Percentiles rank a stretch among this genome's conserved stretches.
These are phyloP conservation scores for Metarhizium rileyi DNA, from an alignment of 2,329 filamentous ascomycete genomes.

Conservation along the genomic window DNA sequence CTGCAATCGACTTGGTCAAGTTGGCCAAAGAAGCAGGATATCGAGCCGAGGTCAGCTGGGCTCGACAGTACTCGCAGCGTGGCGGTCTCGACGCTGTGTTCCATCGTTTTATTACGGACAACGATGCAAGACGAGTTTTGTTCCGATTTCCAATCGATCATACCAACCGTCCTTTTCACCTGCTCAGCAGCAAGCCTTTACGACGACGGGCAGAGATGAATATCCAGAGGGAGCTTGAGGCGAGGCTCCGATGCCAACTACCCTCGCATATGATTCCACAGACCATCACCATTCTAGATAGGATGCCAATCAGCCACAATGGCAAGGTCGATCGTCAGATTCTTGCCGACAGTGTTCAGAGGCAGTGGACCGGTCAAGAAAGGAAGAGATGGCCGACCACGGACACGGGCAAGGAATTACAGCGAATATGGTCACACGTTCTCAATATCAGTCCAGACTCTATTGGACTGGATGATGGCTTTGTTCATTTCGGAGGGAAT, in stretches of 20 bases:
- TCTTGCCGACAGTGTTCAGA: not conserved
- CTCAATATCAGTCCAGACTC: not conserved
- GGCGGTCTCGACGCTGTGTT: slow-evolving; percentile 15
- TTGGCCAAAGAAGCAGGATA: slow-evolving; percentile 28
- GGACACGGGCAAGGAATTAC: not conserved
- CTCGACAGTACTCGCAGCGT: slow-evolving; percentile 21
- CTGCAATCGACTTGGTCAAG: slow-evolving; percentile 10
- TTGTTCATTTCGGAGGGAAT: not conserved
- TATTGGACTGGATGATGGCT: not conserved
- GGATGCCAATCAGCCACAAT: slow-evolving; percentile 10
- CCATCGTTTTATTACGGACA: slow-evolving; percentile 23
- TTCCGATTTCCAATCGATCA: slow-evolving; percentile 11
- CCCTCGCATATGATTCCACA: slow-evolving; percentile 7
- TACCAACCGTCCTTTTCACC: not conserved
- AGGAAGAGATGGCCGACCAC: too few relatives aligned
- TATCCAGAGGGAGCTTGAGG: slow-evolving; percentile 1
- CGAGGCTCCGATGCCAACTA: slow-evolving; percentile 5
- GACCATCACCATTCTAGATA: slow-evolving; percentile 7
- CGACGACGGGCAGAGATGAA: slow-evolving; percentile 1
- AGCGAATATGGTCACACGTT: not conserved
- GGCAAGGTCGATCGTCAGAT: slow-evolving; percentile 11
- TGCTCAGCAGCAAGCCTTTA: slow-evolving; percentile 9
- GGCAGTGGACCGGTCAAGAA: not conserved
- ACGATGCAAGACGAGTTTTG: not conserved
- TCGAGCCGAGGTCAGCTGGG: slow-evolving; percentile 33